These are phyloP conservation scores for Geotrichum candidum DNA, from an alignment of 1,139 yeast genomes.

Conservation along the genomic window DNA sequence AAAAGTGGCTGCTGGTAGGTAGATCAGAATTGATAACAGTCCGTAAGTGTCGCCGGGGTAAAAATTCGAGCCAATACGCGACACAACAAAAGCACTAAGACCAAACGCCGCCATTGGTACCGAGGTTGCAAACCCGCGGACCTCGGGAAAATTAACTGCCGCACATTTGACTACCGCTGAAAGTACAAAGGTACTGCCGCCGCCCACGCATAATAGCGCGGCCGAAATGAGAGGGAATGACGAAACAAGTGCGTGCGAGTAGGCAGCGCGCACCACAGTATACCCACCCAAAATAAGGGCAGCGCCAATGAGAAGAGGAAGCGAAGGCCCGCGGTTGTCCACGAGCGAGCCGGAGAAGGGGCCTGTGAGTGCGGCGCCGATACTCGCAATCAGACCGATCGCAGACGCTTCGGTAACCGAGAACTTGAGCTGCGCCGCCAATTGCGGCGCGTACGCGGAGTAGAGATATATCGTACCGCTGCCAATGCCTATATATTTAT, in stretches of 20 bases:
- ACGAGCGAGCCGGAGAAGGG: conserved; percentile 53
- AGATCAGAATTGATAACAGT: conserved; percentile 28
- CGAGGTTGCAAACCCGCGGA: conserved; percentile 34
- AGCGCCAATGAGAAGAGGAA: conserved; percentile 37
- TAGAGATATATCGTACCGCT: conserved; percentile 55
- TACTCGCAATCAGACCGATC: conserved; percentile 50
- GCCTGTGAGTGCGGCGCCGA: conserved; percentile 51
- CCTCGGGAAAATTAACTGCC: conserved; percentile 33
- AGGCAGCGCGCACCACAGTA: conserved; percentile 23
- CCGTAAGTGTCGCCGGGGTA: conserved; percentile 33
- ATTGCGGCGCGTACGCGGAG: conserved; percentile 56
- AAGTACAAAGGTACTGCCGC: conserved; percentile 33
- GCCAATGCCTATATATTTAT: conserved; percentile 33
- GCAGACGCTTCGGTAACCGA: conserved; percentile 50
- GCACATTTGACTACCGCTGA: conserved; percentile 34
- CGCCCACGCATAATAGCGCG: conserved; percentile 29
- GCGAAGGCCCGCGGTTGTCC: conserved; percentile 46
- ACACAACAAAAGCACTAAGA: conserved; percentile 34
- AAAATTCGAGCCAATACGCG: conserved; percentile 26
- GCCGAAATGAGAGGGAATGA: conserved; percentile 25
- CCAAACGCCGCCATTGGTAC: conserved; percentile 37
- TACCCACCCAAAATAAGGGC: conserved; percentile 28
- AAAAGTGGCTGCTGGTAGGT: conserved; percentile 28
- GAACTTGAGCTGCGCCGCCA: conserved; percentile 46
- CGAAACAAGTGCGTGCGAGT: conserved; percentile 20